Base-by-base conservation (phyloP, 805 yeast genomes). In the Candida railenensis region DNA sequence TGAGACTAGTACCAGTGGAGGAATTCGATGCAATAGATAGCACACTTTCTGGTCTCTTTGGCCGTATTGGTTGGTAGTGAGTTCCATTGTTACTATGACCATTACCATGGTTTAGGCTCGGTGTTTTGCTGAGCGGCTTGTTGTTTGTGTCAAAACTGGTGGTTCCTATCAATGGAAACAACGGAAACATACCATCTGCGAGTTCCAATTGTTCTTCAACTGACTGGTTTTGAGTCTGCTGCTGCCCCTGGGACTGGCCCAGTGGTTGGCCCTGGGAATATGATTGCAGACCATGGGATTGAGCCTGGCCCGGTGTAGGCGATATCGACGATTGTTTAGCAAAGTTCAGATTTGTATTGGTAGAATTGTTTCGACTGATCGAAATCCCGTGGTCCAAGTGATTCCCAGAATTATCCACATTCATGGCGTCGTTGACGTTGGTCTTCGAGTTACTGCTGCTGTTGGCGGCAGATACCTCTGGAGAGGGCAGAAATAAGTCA, bases 151-250 rank as follows among this genome's bases (percentile, higher is more conserved):
- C 73, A 47, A 72, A 71, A 32, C 70, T 64, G 38, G 56, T 53
- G 37, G 58, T 55, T 5, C 76, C 77, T 15, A 72, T 69, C 46
- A 72, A 56, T 2, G 77, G 76, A 41, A 71, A 71, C 19, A 72
- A 61, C 3, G 77, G 77, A 47, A 69, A 71, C 66, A 67, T 66
- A 42, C 59, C 58, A 42, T 66, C 70, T 45, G 63, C 61, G n/a
- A 42, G 34, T 16, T 42, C 45, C 28, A 42, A 19, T 5, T 28
- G 34, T 12, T 39, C 42, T 14, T 22, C 42, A 4, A 21, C 32
- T 7, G 42, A 15, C 42, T 4, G 15, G 15, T 4, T 20, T 18
- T 12, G 42, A 16, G 40, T 8, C 14, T 9, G 34, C 34, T 4
- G 34, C 42, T 21, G 33, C 15, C 12, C 22, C 32, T 20, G 30